Conservation (phyloP, 768 basidiomycete genomes). For the Coprinopsis marcescibilis region DNA sequence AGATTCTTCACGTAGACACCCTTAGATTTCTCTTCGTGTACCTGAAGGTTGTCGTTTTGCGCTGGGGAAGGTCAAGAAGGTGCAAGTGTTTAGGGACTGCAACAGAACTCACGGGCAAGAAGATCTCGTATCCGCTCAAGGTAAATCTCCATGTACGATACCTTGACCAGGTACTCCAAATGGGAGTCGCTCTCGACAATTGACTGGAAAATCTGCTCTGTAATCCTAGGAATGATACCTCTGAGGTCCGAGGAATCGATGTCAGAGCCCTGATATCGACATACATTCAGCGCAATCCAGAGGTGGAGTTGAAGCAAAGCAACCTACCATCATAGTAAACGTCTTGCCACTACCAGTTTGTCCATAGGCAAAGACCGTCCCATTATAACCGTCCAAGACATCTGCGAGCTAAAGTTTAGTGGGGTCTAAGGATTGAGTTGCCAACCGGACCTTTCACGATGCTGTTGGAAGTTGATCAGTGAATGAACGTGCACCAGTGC, state of each 20-base stretch:
- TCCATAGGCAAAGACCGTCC: conserved; percentile 87
- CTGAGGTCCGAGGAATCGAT: conserved; percentile 91
- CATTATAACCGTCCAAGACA: conserved; percentile 98
- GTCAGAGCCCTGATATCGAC: conserved; percentile 73
- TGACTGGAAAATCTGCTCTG: conserved; percentile 97
- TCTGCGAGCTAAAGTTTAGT: conserved; percentile 41
- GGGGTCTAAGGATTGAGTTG: background rate
- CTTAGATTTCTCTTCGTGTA: conserved; percentile 96
- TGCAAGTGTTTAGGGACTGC: background rate
- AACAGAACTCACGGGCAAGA: conserved; percentile 74
- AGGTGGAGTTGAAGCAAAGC: conserved; percentile 6
- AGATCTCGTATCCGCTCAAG: conserved; percentile 94
- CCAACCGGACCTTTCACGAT: conserved; percentile 74
- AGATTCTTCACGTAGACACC: conserved; percentile 98
- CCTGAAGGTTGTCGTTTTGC: conserved; percentile 96
- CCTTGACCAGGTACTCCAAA: conserved; percentile 97
- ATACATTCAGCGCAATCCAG: conserved; percentile 6
- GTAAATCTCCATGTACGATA: conserved; percentile 99
- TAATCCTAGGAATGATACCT: conserved; percentile 97
- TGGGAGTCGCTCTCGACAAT: conserved; percentile 94
- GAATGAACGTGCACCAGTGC: conserved; percentile 12
- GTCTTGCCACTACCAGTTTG: conserved; percentile 89
- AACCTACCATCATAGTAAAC: conserved; percentile 93
- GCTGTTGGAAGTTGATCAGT: conserved; percentile 32
- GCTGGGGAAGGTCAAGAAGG: conserved; percentile 37